Evolutionary conservation across 106 monocot species (phyloP).

Genomic region (Phalaenopsis aphrodite): DNA sequence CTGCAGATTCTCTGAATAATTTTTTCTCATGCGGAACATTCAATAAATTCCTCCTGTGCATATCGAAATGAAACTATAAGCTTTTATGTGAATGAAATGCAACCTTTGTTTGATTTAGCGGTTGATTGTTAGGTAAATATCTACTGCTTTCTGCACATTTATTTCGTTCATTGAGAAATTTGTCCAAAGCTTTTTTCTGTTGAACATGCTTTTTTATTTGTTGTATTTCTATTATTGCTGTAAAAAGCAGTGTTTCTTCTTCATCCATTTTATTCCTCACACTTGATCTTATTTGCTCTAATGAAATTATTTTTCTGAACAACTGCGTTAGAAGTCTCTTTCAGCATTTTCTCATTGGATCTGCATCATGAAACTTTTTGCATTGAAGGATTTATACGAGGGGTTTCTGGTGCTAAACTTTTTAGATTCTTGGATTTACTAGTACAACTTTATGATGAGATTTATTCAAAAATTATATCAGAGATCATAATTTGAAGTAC

Average conservation of each 20-base stretch:
- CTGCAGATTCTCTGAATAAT: conserved; percentile 26
- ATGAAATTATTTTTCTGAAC: no score
- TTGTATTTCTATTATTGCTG: background rate
- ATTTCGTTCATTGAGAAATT: background rate
- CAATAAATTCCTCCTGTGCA: background rate
- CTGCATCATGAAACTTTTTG: no score
- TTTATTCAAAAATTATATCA: no score
- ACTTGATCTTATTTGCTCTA: background rate
- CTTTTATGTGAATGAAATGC: background rate
- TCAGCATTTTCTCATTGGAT: no score
- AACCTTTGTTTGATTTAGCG: background rate
- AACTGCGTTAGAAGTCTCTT: no score
- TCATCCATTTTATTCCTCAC: background rate
- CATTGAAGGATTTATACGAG: no score
- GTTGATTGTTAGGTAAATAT: background rate
- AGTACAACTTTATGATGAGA: no score
- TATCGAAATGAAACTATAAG: background rate
- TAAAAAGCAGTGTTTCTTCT: background rate
- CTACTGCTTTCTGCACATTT: background rate
- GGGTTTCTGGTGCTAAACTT: no score
- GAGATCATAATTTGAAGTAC: no score
- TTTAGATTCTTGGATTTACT: no score
- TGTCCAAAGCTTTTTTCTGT: background rate
- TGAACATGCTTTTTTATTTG: background rate
- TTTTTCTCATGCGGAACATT: background rate